A percentile compares a stretch with the other conserved stretches of the same genome.
phyloP scores from a whole-genome alignment of 1,284 basidiomycete genomes.

The Papiliotrema laurentii region DNA sequence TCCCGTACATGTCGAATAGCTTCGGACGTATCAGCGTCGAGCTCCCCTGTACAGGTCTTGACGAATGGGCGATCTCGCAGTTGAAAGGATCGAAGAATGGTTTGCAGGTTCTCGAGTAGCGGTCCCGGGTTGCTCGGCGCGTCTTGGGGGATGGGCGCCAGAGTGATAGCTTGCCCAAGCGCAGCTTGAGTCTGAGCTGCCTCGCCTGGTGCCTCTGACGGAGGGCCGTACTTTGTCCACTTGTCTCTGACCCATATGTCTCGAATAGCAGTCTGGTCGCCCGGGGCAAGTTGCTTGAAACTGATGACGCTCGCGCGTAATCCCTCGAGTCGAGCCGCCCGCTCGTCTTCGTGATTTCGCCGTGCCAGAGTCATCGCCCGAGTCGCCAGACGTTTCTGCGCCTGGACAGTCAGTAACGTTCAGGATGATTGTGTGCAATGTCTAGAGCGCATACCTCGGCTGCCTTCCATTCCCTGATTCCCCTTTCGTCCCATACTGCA shows the following conservation, averaged over 20 bases:
- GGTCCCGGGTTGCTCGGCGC: too few relatives aligned
- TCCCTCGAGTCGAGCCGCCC: slow-evolving; percentile 10
- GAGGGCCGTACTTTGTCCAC: background rate
- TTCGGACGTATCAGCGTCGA: slow-evolving; percentile 2
- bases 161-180: too few relatives aligned
- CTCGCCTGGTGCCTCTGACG: background rate
- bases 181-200: background rate
- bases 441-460: slow-evolving; percentile 27
- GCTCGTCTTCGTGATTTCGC: slow-evolving; percentile 33
- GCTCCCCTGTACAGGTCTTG: background rate
- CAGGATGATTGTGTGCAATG: too few relatives aligned
- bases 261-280: slow-evolving; percentile 13
- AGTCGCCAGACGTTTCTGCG: slow-evolving; percentile 13
- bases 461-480: slow-evolving; percentile 45
- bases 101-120: background rate
- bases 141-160: too few relatives aligned
- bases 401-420: slow-evolving; percentile 8
- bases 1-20: slow-evolving; percentile 13
- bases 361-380: slow-evolving; percentile 26
- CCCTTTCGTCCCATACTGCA: slow-evolving; percentile 44
- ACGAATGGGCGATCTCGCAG: background rate
- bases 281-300: slow-evolving; percentile 9
- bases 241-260: slow-evolving; percentile 14
- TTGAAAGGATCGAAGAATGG: background rate
- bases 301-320: slow-evolving; percentile 9